A percentile compares a stretch with the other conserved stretches of the same genome.
These are phyloP conservation scores for Saturnispora quitensis DNA, from an alignment of 805 yeast species.

Conservation along the genomic window DNA sequence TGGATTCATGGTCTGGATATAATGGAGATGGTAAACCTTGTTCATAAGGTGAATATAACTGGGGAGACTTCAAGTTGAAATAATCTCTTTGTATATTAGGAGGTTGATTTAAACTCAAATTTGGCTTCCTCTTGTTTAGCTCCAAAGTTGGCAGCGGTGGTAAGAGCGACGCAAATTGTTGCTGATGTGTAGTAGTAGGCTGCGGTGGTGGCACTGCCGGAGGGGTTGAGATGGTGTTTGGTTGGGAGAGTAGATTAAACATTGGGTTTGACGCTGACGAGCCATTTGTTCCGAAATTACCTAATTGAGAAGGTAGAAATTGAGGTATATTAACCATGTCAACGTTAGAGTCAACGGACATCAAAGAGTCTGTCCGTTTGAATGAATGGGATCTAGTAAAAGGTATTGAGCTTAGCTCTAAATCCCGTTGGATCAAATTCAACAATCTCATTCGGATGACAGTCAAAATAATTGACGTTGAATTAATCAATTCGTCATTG, in stretches of 20 bases:
- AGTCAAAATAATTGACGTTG: constrained; percentile 20
- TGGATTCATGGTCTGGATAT: not conserved
- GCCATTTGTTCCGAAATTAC: not conserved
- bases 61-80: constrained; percentile 4
- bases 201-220: not conserved
- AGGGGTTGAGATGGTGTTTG: constrained; percentile 1
- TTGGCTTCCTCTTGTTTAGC: constrained; percentile 1
- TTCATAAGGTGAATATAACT: constrained; percentile 11
- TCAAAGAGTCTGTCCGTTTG: constrained; percentile 23
- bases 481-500: constrained; percentile 23
- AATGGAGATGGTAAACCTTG: constrained; percentile 11
- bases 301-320: constrained; percentile 9
- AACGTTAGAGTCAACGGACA: constrained; percentile 13
- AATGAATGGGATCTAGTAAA: constrained; percentile 11
- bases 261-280: not conserved
- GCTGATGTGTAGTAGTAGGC: not conserved
- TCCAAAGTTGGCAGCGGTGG: not conserved
- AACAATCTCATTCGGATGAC: constrained; percentile 27
- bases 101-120: constrained; percentile 1
- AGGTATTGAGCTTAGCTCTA: constrained; percentile 9
- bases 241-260: not conserved
- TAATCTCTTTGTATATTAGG: not conserved
- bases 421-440: constrained; percentile 22
- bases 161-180: not conserved
- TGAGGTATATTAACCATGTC: constrained; percentile 11